phyloP scores from a whole-genome alignment of 2,329 filamentous ascomycete species.

The Purpureocillium takamizusanense region DNA sequence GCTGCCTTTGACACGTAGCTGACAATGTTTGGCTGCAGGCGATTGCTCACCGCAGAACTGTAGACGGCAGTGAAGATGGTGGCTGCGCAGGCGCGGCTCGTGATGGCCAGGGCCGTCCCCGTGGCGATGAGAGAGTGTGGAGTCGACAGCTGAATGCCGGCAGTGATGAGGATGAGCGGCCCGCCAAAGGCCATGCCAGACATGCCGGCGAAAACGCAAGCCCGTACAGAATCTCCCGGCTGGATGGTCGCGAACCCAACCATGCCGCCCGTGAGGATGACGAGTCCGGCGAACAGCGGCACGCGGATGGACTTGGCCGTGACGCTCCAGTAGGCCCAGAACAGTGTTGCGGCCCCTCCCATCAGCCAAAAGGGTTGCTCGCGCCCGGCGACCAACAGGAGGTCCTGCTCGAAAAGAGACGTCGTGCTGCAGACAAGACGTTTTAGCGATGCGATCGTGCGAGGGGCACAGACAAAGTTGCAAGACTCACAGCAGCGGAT shows the following conservation, averaged over 20 bases:
- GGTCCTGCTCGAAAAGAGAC: not conserved
- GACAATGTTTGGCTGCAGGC: not conserved
- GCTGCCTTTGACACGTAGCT: slow-evolving; percentile 3
- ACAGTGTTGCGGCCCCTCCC: not conserved
- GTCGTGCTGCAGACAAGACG: not conserved
- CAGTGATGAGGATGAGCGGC: not conserved
- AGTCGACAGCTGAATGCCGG: not conserved
- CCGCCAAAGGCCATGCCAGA: not conserved
- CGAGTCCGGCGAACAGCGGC: not conserved
- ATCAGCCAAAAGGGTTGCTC: not conserved
- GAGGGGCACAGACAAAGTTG: too few species aligned
- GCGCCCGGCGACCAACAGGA: too few species aligned
- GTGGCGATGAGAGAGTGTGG: slow-evolving; percentile 2
- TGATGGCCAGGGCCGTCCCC: slow-evolving; percentile 2
- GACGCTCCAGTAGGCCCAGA: slow-evolving; percentile 1
- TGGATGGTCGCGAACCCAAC: slow-evolving; percentile 1
- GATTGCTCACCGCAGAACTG: not conserved
- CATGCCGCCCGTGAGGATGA: not conserved
- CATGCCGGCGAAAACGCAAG: slow-evolving; percentile 1
- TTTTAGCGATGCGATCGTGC: too few species aligned
- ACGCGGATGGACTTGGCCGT: slow-evolving; percentile 1
- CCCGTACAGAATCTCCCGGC: not conserved
- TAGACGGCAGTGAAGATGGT: slow-evolving; percentile 6
- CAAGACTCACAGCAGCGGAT: slow-evolving; percentile 3
- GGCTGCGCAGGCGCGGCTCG: slow-evolving; percentile 1